phyloP scores from a whole-genome alignment of 1,284 basidiomycete species.

The Ceratobasidium sp. region DNA sequence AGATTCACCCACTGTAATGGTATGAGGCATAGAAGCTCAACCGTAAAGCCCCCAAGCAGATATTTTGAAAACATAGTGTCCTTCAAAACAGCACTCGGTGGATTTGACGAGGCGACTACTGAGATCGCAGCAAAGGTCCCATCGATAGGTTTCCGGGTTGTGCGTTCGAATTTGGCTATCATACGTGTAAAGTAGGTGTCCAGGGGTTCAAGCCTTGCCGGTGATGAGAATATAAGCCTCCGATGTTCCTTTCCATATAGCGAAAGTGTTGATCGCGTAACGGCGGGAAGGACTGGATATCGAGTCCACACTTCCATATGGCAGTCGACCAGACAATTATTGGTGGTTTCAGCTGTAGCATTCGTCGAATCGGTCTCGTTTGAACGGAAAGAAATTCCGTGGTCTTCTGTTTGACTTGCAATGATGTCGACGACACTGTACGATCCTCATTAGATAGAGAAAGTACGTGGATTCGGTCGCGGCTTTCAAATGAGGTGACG shows the following conservation, averaged over 20 bases:
- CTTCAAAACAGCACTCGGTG: not conserved
- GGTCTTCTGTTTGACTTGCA: conserved; percentile 61
- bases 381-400: conserved; percentile 59
- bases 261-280: conserved; percentile 55
- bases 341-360: conserved; percentile 43
- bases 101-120: not conserved
- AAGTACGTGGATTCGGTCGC: conserved; percentile 55
- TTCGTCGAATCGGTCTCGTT: not conserved
- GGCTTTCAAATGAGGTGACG: conserved; percentile 57
- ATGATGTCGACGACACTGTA: conserved; percentile 53
- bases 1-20: conserved; percentile 20
- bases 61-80: not conserved
- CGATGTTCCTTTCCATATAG: conserved; percentile 48
- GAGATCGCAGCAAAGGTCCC: not conserved
- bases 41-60: not conserved
- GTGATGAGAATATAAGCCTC: conserved; percentile 56
- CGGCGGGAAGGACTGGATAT: conserved; percentile 53
- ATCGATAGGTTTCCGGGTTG: conserved; percentile 29
- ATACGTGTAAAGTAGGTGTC: conserved; percentile 39
- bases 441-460: conserved; percentile 52
- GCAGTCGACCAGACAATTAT: conserved; percentile 64
- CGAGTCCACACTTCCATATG: conserved; percentile 47
- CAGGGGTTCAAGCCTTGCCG: conserved; percentile 49
- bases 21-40: conserved; percentile 30
- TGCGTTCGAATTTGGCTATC: conserved; percentile 19